phyloP scores from a whole-genome alignment of 345 rosid genomes.

The Euclidium syriacum region DNA sequence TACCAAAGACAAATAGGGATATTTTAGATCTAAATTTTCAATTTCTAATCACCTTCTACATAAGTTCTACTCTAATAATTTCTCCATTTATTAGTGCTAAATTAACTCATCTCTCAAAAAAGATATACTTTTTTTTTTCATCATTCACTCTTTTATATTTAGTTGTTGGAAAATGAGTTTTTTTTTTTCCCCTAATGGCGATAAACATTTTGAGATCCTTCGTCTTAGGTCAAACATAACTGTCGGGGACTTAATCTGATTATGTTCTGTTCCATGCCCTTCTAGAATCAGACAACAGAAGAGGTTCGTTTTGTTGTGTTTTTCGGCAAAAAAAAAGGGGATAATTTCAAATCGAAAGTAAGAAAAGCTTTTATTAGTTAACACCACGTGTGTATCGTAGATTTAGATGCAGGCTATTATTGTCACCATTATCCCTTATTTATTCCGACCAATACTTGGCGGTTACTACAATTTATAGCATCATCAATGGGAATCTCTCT shows the following conservation, averaged over 20 bases:
- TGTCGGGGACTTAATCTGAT: constrained; percentile 19
- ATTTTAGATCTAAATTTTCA: too few relatives aligned
- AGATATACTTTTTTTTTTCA: too few relatives aligned
- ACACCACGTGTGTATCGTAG: not conserved
- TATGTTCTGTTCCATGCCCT: not conserved
- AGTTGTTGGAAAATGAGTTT: too few relatives aligned
- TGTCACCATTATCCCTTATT: constrained; percentile 8
- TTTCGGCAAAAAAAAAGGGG: not conserved
- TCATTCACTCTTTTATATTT: too few relatives aligned
- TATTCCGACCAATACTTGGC: constrained; percentile 18
- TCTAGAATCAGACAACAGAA: constrained; percentile 15
- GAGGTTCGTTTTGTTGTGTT: not conserved
- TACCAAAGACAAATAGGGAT: too few relatives aligned
- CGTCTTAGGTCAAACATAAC: constrained; percentile 20
- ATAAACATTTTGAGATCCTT: constrained; percentile 3
- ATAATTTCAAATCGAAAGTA: not conserved
- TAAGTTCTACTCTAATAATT: too few relatives aligned
- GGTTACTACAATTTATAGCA: constrained; percentile 19
- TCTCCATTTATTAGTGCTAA: too few relatives aligned
- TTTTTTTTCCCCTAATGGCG: not conserved
- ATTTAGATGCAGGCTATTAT: constrained; percentile 13
- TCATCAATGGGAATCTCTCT: constrained; percentile 14
- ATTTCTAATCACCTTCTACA: too few relatives aligned
- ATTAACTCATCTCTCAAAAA: too few relatives aligned
- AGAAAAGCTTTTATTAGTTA: not conserved